Base-by-base conservation (phyloP, 306 rosid species). In the Rubus idaeus region DNA sequence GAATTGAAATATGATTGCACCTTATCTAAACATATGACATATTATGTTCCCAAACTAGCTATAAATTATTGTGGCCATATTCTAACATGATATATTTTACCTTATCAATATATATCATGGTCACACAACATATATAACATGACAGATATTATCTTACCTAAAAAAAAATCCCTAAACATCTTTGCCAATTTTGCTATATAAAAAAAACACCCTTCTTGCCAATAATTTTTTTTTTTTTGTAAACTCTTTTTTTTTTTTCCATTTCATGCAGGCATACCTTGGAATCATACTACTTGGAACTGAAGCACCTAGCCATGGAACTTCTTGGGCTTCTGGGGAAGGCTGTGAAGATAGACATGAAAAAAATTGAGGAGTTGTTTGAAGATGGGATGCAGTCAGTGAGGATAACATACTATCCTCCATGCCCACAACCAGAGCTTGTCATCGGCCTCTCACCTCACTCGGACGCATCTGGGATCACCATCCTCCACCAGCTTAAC, bases 371-470 rank as follows among this genome's bases (percentile, higher is more conserved):
- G 18, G 84, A 86, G 16, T 16, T 84, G 23, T 88, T 93, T 41
- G 93, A 77, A 3, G 88, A 91, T 67, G 96, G 98, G 2, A 79
- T 89, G 94, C 91, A 82, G 26, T 71, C 97, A 3, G 16, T 87
- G 55, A 88, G 98, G 83, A 93, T 91, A 89, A 78, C 88, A 17
- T 85, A 80, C 75, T 93, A 93, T 75, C 98, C 95, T 13, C 90
- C 96, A 55, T 91, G 98, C 46, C 90, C 91, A 20, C 49, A 83
- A 16, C 95, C 97, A 30, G 90, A 91, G 58, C 42, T 55, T 0
- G 98, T 91, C 1, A 74, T 83, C 6, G 98, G 98, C 0, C 50
- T 93, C 7, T 71, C 88, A 0, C 93, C 96, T 1, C 96, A 93
- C 87, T 91, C 98, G 1, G 98, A 93, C 50, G 87, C 79, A 12